These are phyloP conservation scores for Fusarium solani-melongenae DNA, from an alignment of 2,329 filamentous ascomycete species.

Conservation along the genomic window DNA sequence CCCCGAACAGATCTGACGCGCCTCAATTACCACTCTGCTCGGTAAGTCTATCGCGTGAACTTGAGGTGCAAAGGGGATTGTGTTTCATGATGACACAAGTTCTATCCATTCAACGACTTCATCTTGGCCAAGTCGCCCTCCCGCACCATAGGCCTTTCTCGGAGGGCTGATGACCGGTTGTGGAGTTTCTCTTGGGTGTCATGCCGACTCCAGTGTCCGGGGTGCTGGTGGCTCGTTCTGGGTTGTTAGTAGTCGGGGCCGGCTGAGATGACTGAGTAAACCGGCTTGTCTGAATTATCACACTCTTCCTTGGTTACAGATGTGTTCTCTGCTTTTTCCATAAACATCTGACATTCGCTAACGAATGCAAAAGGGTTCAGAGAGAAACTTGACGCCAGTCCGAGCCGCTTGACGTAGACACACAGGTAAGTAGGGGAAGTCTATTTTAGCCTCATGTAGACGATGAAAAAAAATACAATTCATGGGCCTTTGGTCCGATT, in stretches of 20 bases:
- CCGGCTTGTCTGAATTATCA: conserved; percentile 67
- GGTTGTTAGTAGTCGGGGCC: conserved; percentile 57
- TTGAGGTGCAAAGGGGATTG: conserved; percentile 3
- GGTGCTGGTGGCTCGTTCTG: conserved; percentile 67
- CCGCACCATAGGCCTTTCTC: conserved; percentile 69
- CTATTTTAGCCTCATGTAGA: not conserved
- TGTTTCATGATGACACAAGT: conserved; percentile 61
- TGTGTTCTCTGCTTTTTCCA: not conserved
- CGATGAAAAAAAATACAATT: not conserved
- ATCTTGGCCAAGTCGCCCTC: conserved; percentile 77
- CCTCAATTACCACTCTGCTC: not conserved
- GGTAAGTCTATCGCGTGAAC: conserved; percentile 25
- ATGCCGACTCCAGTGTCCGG: conserved; percentile 70
- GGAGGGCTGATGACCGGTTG: conserved; percentile 73
- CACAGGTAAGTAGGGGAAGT: not conserved
- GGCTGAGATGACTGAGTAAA: conserved; percentile 75
- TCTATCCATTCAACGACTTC: conserved; percentile 81
- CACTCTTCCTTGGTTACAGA: conserved; percentile 8
- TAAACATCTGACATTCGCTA: conserved; percentile 15
- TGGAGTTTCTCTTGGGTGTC: conserved; percentile 73
- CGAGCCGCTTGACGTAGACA: not conserved
- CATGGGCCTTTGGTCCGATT: not conserved
- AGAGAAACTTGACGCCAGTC: not conserved
- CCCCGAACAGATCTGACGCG: too few relatives aligned
- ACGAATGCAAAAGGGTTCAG: conserved; percentile 13